These are phyloP conservation scores for Polygonum aviculare DNA, from an alignment of 148 eudicot genomes.

Conservation along the genomic window DNA sequence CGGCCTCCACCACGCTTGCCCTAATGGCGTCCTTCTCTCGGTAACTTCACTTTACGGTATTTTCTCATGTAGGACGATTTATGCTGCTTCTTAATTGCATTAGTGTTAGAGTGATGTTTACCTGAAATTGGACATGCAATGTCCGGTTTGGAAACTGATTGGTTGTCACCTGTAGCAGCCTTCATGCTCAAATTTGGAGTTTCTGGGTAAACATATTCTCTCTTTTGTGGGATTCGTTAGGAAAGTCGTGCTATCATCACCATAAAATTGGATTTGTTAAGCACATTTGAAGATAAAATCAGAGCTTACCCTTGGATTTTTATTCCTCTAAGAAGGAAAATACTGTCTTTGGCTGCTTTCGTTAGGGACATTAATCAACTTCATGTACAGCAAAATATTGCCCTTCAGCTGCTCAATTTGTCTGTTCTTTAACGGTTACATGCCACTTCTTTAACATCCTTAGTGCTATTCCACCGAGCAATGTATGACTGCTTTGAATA, in stretches of 20 bases:
- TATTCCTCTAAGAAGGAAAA: not conserved
- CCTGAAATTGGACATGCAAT: not conserved
- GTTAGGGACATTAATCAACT: not conserved
- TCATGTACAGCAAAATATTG: not conserved
- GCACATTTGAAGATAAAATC: not conserved
- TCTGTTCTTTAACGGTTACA: not conserved
- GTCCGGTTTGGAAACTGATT: not conserved
- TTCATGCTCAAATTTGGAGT: not conserved
- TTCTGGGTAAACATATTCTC: not conserved
- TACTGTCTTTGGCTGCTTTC: not conserved
- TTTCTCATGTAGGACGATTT: not conserved
- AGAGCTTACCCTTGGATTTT: not conserved
- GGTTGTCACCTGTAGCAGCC: not conserved
- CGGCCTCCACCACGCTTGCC: slow-evolving; percentile 58
- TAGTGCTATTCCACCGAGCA: not conserved
- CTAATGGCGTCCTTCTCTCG: slow-evolving; percentile 67
- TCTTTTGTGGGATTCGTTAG: not conserved
- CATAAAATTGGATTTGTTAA: not conserved
- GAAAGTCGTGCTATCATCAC: not conserved
- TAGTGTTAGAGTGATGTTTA: not conserved
- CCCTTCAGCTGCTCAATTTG: not conserved
- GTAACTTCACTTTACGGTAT: slow-evolving; percentile 20
- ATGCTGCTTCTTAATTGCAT: not conserved
- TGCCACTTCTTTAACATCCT: not conserved
- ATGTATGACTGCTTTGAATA: not conserved